Percentiles rank a stretch among this genome's conserved stretches.
These are phyloP conservation scores for Botryotinia convoluta DNA, from an alignment of 2,329 filamentous ascomycete species.

Conservation along the genomic window DNA sequence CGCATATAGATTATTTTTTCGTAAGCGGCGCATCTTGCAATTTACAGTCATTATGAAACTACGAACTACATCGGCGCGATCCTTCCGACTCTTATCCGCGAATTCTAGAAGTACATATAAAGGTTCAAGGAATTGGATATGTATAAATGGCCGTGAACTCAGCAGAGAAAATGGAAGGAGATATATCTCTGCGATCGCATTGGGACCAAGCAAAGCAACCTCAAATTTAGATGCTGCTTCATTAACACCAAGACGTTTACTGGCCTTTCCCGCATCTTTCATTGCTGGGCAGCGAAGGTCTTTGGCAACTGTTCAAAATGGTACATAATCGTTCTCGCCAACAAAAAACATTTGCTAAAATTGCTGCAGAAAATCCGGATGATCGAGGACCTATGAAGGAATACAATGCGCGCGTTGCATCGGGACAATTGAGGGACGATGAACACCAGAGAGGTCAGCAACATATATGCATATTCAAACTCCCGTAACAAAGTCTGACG, in stretches of 20 bases:
- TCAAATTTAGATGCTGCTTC: not conserved
- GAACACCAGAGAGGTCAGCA: constrained; percentile 78
- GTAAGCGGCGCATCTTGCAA: not conserved
- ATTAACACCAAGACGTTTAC: constrained; percentile 1
- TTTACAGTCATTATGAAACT: constrained; percentile 16
- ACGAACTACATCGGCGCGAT: not conserved
- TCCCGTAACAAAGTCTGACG: constrained; percentile 16
- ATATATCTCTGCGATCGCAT: not conserved
- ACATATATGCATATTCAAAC: not conserved
- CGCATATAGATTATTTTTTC: constrained; percentile 1
- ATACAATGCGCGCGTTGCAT: constrained; percentile 78
- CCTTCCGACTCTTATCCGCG: constrained; percentile 8
- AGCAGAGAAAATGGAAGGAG: not conserved
- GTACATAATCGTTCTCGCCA: constrained; percentile 21
- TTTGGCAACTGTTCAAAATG: constrained; percentile 35
- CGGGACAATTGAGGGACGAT: constrained; percentile 76
- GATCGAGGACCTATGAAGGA: constrained; percentile 72
- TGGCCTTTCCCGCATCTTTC: constrained; percentile 31
- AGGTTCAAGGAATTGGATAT: not conserved
- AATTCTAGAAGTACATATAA: constrained; percentile 1
- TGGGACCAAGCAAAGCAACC: not conserved
- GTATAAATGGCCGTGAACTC: not conserved
- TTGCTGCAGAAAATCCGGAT: constrained; percentile 31
- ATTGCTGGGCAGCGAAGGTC: constrained; percentile 35
- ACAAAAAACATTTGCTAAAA: not conserved